A percentile compares a stretch with the other conserved stretches of the same genome.
Conservation (phyloP, 495 filamentous ascomycete genomes). For the Neurospora sp. region DNA sequence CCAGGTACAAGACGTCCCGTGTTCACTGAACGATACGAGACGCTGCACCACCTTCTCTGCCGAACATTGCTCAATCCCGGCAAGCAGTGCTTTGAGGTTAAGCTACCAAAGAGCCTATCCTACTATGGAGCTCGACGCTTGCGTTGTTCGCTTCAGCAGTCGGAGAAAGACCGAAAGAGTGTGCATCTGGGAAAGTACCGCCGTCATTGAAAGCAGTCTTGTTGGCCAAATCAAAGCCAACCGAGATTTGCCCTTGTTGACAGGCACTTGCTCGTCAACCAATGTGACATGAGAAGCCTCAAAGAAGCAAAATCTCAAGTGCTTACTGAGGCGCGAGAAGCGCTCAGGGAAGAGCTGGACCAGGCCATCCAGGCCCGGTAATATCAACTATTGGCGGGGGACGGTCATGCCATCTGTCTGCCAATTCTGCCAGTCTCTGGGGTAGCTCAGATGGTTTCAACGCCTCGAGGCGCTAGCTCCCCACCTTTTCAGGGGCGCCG, state of each 20-base stretch:
- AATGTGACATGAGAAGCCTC: not conserved
- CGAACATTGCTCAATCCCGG: not conserved
- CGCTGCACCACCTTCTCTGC: not conserved
- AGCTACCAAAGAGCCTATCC: not conserved
- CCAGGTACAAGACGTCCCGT: not conserved
- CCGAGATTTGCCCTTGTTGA: not conserved
- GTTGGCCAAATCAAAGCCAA: not conserved
- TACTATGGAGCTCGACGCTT: not conserved
- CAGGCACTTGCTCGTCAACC: not conserved
- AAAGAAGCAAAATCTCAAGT: not conserved
- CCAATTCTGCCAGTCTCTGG: not conserved
- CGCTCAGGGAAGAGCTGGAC: not conserved
- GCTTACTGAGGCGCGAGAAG: not conserved
- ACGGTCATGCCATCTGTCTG: not conserved
- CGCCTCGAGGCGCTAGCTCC: not conserved
- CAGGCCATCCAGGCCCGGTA: not conserved
- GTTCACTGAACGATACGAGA: not conserved
- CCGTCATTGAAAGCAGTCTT: not conserved
- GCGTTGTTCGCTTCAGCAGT: not conserved
- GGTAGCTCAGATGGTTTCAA: not conserved
- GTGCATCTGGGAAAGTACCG: not conserved
- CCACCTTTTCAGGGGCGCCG: not conserved
- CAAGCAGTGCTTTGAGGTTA: not conserved
- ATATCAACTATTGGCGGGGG: not conserved
- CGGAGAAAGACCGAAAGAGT: not conserved